These are phyloP conservation scores for Neurospora intermedia DNA, from an alignment of 495 filamentous ascomycete species.

Conservation along the genomic window DNA sequence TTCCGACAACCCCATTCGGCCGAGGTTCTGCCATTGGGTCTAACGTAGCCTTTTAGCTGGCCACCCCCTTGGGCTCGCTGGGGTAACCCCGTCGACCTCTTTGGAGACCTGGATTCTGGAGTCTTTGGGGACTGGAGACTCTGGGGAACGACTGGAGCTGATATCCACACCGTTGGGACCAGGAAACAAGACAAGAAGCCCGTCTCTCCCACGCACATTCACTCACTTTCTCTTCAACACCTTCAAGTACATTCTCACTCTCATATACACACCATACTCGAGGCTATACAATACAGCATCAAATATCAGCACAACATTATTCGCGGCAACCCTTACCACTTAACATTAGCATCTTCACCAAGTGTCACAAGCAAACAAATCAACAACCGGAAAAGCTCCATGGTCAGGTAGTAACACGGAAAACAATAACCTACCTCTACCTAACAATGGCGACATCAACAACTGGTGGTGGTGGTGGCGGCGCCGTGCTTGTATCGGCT, in stretches of 20 bases:
- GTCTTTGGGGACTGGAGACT: background rate
- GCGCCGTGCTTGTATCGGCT: slow-evolving; percentile 16
- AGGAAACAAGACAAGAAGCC: background rate
- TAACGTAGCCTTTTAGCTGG: background rate
- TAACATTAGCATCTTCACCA: background rate
- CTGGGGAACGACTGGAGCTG: background rate
- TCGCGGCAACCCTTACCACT: background rate
- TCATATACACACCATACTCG: background rate
- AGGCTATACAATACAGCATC: background rate
- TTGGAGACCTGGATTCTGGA: background rate
- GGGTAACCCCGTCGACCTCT: background rate
- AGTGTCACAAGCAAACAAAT: background rate
- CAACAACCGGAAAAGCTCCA: slow-evolving; percentile 3
- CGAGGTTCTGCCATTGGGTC: background rate
- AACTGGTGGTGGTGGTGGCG: slow-evolving; percentile 13
- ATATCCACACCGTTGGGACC: background rate
- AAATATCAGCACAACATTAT: background rate
- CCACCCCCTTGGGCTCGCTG: background rate
- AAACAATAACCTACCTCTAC: background rate
- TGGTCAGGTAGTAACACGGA: slow-evolving; percentile 11
- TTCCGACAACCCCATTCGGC: background rate
- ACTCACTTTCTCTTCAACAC: background rate
- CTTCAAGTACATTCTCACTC: background rate
- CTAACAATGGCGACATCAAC: slow-evolving; percentile 15
- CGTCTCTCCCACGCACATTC: background rate